These are phyloP conservation scores for Neospermospora avenae DNA, from an alignment of 2,329 filamentous ascomycete genomes.

Conservation along the genomic window DNA sequence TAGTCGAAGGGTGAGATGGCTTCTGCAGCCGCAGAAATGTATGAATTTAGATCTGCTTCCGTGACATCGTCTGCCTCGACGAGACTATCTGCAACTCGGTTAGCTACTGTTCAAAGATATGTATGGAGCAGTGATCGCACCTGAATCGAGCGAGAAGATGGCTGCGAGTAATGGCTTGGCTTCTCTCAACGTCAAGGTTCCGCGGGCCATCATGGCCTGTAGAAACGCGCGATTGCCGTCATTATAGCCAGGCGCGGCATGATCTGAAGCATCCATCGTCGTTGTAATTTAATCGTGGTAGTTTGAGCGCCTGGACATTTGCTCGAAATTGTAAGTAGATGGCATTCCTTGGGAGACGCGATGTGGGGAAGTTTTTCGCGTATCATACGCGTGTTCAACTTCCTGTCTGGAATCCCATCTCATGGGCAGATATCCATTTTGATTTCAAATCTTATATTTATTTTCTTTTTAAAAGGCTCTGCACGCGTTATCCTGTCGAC, in stretches of 20 bases:
- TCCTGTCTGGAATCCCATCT: no score
- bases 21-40: slow-evolving; percentile 67
- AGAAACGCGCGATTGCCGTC: slow-evolving; percentile 83
- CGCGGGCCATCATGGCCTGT: slow-evolving; percentile 79
- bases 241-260: slow-evolving; percentile 14
- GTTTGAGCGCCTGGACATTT: background rate
- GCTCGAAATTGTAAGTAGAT: background rate
- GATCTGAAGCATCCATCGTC: background rate
- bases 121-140: slow-evolving; percentile 14
- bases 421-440: background rate
- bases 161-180: slow-evolving; percentile 71
- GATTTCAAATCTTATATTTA: background rate
- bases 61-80: slow-evolving; percentile 62
- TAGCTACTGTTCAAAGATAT: background rate
- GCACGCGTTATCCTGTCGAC: no score
- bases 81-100: slow-evolving; percentile 39
- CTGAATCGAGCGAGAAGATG: slow-evolving; percentile 56
- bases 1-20: slow-evolving; percentile 78
- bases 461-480: background rate
- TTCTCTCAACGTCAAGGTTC: slow-evolving; percentile 72
- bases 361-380: slow-evolving; percentile 10
- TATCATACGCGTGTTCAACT: background rate
- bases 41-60: slow-evolving; percentile 62
- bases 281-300: background rate
- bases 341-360: slow-evolving; percentile 12